Conservation (phyloP, 352 stramenopile species). For the Phytophthora tubulina region DNA sequence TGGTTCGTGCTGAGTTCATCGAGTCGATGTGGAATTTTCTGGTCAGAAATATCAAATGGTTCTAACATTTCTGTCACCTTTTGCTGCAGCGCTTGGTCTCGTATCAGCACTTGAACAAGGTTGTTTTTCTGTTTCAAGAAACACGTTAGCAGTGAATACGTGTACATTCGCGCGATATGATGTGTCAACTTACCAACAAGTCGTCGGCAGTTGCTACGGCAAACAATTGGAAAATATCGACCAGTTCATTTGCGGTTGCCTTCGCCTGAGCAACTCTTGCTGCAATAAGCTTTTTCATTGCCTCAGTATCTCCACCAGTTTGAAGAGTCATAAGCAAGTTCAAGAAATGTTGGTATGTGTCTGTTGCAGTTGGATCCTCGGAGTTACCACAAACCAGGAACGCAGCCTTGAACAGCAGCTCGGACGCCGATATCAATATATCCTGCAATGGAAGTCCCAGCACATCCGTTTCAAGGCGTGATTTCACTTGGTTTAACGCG, state of each 20-base stretch:
- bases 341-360: conserved; percentile 42
- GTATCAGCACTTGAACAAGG: conserved; percentile 19
- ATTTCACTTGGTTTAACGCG: conserved; percentile 28
- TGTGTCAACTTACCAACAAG: conserved; percentile 38
- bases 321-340: conserved; percentile 37
- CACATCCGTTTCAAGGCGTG: conserved; percentile 52
- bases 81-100: conserved; percentile 30
- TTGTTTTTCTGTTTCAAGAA: conserved; percentile 24
- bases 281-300: conserved; percentile 41
- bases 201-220: conserved; percentile 35
- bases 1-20: neutral
- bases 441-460: conserved; percentile 52
- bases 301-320: conserved; percentile 22
- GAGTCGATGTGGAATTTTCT: neutral
- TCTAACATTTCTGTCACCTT: conserved; percentile 45
- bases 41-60: conserved; percentile 3
- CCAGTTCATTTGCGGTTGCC: conserved; percentile 26
- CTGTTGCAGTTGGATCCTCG: neutral
- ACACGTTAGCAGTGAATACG: conserved; percentile 8
- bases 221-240: conserved; percentile 25
- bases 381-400: conserved; percentile 46
- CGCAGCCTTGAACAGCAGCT: conserved; percentile 67
- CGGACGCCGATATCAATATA: conserved; percentile 21
- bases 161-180: neutral
- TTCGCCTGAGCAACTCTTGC: conserved; percentile 37